Evolutionary conservation across 1,284 basidiomycete species (phyloP).

Genomic region (Hymenochaete sp.): DNA sequence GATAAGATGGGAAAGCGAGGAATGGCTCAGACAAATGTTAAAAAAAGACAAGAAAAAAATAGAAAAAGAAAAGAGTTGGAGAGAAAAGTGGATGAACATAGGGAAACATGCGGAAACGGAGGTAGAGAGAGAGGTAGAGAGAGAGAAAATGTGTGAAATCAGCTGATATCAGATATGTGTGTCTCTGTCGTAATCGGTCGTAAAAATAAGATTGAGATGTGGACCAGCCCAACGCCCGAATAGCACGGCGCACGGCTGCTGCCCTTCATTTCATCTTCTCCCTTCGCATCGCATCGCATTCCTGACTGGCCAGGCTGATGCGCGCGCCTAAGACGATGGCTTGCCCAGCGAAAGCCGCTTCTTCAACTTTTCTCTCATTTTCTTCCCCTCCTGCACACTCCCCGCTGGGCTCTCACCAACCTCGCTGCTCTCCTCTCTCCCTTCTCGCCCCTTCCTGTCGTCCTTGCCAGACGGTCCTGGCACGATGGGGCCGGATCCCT

Average conservation of each 20-base stretch:
- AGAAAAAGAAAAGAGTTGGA: background rate
- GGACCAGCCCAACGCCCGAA: too few relatives aligned
- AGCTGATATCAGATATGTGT: background rate
- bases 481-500: constrained; percentile 40
- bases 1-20: constrained; percentile 5
- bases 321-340: too few relatives aligned
- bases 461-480: constrained; percentile 14
- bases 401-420: constrained; percentile 41
- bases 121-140: background rate
- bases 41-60: constrained; percentile 6
- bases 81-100: background rate
- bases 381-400: constrained; percentile 33
- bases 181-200: constrained; percentile 3
- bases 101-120: background rate
- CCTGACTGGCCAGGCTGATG: too few relatives aligned
- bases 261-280: too few relatives aligned
- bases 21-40: constrained; percentile 5
- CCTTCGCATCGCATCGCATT: too few relatives aligned
- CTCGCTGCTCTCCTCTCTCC: constrained; percentile 18
- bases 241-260: too few relatives aligned
- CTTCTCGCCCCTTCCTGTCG: constrained; percentile 8
- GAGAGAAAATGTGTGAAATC: background rate
- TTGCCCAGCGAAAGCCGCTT: constrained; percentile 36
- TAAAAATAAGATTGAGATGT: constrained; percentile 3
- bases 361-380: constrained; percentile 27